A percentile compares a stretch with the other conserved stretches of the same genome.
Evolutionary conservation across 1,139 yeast genomes (phyloP).

Genomic region (Hemisphaericaspora xylofermentans): DNA sequence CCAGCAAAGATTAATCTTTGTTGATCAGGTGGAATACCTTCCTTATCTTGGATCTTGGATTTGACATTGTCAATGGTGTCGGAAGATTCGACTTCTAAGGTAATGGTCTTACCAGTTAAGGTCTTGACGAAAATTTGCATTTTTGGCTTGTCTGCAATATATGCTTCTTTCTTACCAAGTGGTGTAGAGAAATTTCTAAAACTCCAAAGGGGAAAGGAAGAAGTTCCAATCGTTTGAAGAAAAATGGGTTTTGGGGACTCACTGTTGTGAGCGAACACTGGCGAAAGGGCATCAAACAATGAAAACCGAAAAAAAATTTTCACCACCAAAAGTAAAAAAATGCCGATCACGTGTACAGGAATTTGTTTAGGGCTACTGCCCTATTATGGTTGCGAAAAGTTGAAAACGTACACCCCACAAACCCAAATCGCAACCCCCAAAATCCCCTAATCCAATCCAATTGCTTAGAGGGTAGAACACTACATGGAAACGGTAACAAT

Average conservation of each 20-base stretch:
- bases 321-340: background rate
- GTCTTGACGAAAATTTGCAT: slow-evolving; percentile 99
- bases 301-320: background rate
- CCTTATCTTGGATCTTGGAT: slow-evolving; percentile 99
- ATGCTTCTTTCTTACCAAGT: slow-evolving; percentile 55
- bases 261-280: background rate
- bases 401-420: too few relatives aligned
- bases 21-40: slow-evolving; percentile 99
- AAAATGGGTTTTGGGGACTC: background rate
- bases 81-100: slow-evolving; percentile 98
- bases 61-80: slow-evolving; percentile 99
- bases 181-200: slow-evolving; percentile 9
- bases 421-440: too few relatives aligned
- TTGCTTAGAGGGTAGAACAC: too few relatives aligned
- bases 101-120: slow-evolving; percentile 98
- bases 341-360: slow-evolving; percentile 1
- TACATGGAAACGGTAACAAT: background rate
- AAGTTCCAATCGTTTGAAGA: slow-evolving; percentile 3
- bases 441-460: too few relatives aligned
- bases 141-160: slow-evolving; percentile 51
- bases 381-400: background rate
- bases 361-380: slow-evolving; percentile 1
- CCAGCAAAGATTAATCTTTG: slow-evolving; percentile 99
- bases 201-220: slow-evolving; percentile 1
- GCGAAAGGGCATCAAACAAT: too few relatives aligned